A percentile compares a stretch with the other conserved stretches of the same genome.
Evolutionary conservation across 2,329 filamentous ascomycete genomes (phyloP).

Genomic region (Intubia oerlemansii): DNA sequence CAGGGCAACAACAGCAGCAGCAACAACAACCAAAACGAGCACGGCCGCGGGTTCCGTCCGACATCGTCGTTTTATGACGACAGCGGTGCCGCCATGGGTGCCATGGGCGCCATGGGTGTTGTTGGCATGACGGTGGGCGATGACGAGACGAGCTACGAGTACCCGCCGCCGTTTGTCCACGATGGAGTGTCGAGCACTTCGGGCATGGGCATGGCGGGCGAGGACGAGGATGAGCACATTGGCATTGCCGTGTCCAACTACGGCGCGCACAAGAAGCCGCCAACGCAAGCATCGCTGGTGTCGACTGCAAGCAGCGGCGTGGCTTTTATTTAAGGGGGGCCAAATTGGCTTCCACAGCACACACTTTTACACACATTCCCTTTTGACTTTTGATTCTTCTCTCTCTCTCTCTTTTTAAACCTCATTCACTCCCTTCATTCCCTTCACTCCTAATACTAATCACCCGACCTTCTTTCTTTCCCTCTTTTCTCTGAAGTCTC

Average conservation of each 20-base stretch:
- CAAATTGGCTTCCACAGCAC: too few relatives aligned
- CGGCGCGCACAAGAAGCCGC: background rate
- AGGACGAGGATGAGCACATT: background rate
- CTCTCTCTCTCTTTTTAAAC: too few relatives aligned
- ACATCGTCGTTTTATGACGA: conserved; percentile 4
- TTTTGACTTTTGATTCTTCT: too few relatives aligned
- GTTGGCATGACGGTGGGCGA: too few relatives aligned
- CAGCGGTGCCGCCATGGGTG: too few relatives aligned
- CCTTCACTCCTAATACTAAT: background rate
- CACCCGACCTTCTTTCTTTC: background rate
- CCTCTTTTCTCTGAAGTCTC: too few relatives aligned
- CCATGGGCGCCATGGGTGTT: background rate
- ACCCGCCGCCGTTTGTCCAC: conserved; percentile 4
- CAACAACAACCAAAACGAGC: too few relatives aligned
- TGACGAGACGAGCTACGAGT: conserved; percentile 4
- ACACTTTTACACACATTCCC: too few relatives aligned
- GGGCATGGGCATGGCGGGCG: background rate
- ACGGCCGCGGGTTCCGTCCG: conserved; percentile 1
- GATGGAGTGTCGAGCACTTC: background rate
- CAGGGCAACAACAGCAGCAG: too few relatives aligned
- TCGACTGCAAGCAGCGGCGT: conserved; percentile 5
- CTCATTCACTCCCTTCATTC: background rate
- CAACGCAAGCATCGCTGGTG: conserved; percentile 4
- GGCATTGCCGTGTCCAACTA: conserved; percentile 7
- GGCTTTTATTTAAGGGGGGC: conserved; percentile 4